Base-by-base conservation (phyloP, 345 rosid species). In the Lumnitzera littorea region DNA sequence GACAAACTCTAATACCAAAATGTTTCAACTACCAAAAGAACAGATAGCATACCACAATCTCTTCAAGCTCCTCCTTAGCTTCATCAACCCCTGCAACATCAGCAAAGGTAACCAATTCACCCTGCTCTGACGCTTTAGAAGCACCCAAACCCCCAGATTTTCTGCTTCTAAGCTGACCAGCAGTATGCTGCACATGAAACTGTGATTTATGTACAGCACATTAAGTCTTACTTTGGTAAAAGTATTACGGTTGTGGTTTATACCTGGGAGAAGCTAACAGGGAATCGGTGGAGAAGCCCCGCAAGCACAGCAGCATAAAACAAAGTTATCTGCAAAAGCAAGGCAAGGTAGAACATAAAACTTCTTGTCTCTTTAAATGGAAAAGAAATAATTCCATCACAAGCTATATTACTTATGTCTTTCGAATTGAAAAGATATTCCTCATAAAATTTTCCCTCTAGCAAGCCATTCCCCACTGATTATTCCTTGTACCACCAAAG, bases 31-130 rank as follows among this genome's bases (percentile, higher is more conserved):
- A 13, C 25, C 41, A 36, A 25, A 17, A 15, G 60, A 51, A 25
- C 24, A 68, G 51, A 36, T 51, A 66, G 60, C 75, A 57, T 83
- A 94, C 99, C 82, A 94, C 97, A 51, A 94, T 94, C 76, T 94
- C 99, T 79, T 94, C 96, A 29, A 94, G 78, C 80, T 94, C 99
- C 75, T 94, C 99, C 77, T 88, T 94, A 13, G 99, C 99, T 72
- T 91, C 99, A 78, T 94, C 96, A 23, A 90, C 88, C 64, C 97
- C 97, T 31, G 97, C 99, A 69, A 94, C 95, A 64, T 94, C 99
- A 59, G 97, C 89, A 82, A 94, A 94, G 60, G 89, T 86, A 59
- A 94, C 84, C 50, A 76, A 56, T 68, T 84, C 96, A 60, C 91
- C 92, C 64, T 80, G 90, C 23, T 79, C 91, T 31, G 89, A 61